phyloP scores from a whole-genome alignment of 2,329 filamentous ascomycete species.

The Scytalidium sp. region DNA sequence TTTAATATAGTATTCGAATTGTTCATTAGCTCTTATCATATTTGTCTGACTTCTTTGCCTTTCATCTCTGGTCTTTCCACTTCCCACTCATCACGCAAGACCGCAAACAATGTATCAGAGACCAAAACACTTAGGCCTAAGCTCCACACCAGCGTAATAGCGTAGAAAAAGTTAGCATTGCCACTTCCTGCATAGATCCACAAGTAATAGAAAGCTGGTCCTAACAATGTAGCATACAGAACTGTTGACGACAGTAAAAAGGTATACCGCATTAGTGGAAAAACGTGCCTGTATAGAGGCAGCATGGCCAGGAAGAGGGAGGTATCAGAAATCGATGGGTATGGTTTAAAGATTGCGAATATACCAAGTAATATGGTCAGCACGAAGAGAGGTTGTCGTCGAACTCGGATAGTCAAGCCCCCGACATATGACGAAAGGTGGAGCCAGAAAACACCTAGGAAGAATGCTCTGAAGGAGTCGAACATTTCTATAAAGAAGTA shows the following conservation, averaged over 20 bases:
- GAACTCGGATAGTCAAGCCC: conserved; percentile 77
- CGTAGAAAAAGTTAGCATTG: conserved; percentile 99
- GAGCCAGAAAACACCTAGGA: conserved; percentile 96
- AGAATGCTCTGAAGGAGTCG: conserved; percentile 95
- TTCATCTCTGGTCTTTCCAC: conserved; percentile 85
- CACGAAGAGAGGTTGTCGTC: conserved; percentile 82
- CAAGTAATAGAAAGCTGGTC: conserved; percentile 92
- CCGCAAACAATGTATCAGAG: conserved; percentile 83
- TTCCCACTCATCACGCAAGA: conserved; percentile 91
- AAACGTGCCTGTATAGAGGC: conserved; percentile 85
- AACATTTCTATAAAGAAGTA: conserved; percentile 99
- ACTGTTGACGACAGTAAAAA: conserved; percentile 83
- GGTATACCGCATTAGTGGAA: conserved; percentile 89
- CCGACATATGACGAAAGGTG: conserved; percentile 89
- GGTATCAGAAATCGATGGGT: conserved; percentile 88
- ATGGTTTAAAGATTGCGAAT: conserved; percentile 94
- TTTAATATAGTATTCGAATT: not conserved
- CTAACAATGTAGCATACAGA: conserved; percentile 83
- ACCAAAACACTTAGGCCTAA: conserved; percentile 83
- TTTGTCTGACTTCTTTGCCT: conserved; percentile 69
- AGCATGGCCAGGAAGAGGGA: conserved; percentile 81
- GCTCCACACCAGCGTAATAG: conserved; percentile 98
- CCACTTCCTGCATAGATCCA: conserved; percentile 98
- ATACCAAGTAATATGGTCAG: conserved; percentile 82
- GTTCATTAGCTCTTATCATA: conserved; percentile 18